These are phyloP conservation scores for Penicillium alfredii DNA, from an alignment of 495 filamentous ascomycete genomes.

Conservation along the genomic window DNA sequence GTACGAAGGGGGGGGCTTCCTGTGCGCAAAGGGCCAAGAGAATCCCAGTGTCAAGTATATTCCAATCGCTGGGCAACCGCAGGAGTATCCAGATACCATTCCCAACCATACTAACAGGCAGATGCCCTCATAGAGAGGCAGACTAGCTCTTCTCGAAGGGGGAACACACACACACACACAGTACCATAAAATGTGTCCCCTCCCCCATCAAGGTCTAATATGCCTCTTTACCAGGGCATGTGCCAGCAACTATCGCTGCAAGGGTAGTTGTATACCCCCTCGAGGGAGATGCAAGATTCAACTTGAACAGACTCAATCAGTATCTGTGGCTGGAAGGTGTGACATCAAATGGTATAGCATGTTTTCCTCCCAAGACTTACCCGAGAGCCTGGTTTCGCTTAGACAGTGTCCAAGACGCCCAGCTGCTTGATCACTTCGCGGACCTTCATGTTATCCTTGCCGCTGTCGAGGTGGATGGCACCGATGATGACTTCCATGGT, in stretches of 20 bases:
- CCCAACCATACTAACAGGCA: neutral
- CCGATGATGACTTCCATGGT: constrained; percentile 10
- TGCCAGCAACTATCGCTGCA: constrained; percentile 10
- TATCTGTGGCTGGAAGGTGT: too few relatives aligned
- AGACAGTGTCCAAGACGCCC: neutral
- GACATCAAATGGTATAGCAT: too few relatives aligned
- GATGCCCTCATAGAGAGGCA: neutral
- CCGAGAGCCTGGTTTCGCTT: too few relatives aligned
- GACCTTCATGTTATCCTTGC: neutral
- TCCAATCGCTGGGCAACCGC: too few relatives aligned
- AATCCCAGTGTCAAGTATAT: too few relatives aligned
- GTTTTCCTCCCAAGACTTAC: constrained; percentile 1
- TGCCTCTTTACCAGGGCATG: constrained; percentile 10
- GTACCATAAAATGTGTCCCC: neutral
- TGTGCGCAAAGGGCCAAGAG: too few relatives aligned
- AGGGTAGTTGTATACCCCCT: constrained; percentile 4
- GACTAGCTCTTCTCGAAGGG: neutral
- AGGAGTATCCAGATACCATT: too few relatives aligned
- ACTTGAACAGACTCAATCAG: too few relatives aligned
- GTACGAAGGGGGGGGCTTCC: too few relatives aligned
- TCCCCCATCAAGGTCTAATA: too few relatives aligned
- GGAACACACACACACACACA: too few relatives aligned
- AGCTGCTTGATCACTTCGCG: neutral
- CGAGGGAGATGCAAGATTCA: constrained; percentile 6
- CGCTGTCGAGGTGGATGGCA: constrained; percentile 9